phyloP scores from a whole-genome alignment of 1,139 yeast genomes.

The Suhomyces bolitotheri region DNA sequence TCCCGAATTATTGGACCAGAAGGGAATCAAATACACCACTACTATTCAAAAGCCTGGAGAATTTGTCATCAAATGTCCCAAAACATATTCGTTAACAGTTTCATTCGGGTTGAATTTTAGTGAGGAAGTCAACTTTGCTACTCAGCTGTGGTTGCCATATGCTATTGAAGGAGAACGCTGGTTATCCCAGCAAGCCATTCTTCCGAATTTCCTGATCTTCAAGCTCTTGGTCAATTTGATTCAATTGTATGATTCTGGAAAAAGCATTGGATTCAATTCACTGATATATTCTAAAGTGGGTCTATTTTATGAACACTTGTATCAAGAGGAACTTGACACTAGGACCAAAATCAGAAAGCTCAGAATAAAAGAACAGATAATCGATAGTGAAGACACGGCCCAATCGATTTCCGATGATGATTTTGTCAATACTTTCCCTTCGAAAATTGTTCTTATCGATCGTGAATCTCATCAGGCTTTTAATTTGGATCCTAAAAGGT shows the following conservation, averaged over 20 bases:
- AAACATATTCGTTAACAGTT: slow-evolving; percentile 48
- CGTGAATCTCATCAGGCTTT: slow-evolving; percentile 28
- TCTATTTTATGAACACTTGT: slow-evolving; percentile 30
- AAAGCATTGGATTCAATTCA: slow-evolving; percentile 30
- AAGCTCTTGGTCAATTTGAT: slow-evolving; percentile 50
- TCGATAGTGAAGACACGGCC: slow-evolving; percentile 26
- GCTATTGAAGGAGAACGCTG: slow-evolving; percentile 53
- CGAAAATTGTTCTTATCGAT: slow-evolving; percentile 47
- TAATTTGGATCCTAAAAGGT: slow-evolving; percentile 47
- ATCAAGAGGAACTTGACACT: slow-evolving; percentile 41
- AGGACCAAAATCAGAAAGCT: slow-evolving; percentile 39
- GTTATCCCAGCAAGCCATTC: slow-evolving; percentile 48
- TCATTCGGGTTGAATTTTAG: slow-evolving; percentile 57
- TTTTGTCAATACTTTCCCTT: slow-evolving; percentile 50
- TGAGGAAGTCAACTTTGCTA: slow-evolving; percentile 59
- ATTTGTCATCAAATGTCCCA: slow-evolving; percentile 56
- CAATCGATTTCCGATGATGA: slow-evolving; percentile 56
- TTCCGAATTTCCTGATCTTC: slow-evolving; percentile 54
- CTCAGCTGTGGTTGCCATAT: slow-evolving; percentile 55
- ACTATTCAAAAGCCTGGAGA: slow-evolving; percentile 63
- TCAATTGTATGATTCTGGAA: slow-evolving; percentile 38
- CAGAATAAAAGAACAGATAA: slow-evolving; percentile 33
- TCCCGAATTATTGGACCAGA: slow-evolving; percentile 46
- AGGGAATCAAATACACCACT: slow-evolving; percentile 49
- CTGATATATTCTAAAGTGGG: slow-evolving; percentile 32